These are phyloP conservation scores for Suillus brevipes DNA, from an alignment of 768 basidiomycete genomes.

Conservation along the genomic window DNA sequence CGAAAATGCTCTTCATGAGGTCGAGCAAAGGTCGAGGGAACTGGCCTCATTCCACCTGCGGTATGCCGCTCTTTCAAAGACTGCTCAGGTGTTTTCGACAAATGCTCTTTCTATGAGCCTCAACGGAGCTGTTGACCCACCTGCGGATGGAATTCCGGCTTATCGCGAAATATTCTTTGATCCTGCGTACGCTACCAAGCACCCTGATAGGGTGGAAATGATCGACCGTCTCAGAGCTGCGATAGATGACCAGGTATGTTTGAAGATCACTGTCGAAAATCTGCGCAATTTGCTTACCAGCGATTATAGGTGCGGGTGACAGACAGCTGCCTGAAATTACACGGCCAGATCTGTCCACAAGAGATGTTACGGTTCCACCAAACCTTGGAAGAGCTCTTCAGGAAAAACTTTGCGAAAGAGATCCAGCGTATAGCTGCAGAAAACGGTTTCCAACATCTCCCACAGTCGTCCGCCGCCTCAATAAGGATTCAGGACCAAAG, in stretches of 20 bases:
- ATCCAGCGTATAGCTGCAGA: constrained; percentile 68
- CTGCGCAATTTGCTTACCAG: constrained; percentile 4
- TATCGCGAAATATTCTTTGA: constrained; percentile 80
- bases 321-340: constrained; percentile 80
- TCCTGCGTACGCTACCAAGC: constrained; percentile 60
- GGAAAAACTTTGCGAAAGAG: constrained; percentile 82
- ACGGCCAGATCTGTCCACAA: constrained; percentile 76
- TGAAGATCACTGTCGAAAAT: neutral
- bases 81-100: constrained; percentile 68
- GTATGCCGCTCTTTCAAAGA: constrained; percentile 79
- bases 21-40: constrained; percentile 79
- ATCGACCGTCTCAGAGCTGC: constrained; percentile 71
- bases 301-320: constrained; percentile 67
- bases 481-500: constrained; percentile 44
- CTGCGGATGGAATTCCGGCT: constrained; percentile 67
- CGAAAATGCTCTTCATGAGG: constrained; percentile 78
- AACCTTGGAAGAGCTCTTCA: constrained; percentile 83
- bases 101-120: constrained; percentile 84
- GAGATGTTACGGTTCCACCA: constrained; percentile 94
- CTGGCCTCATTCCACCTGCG: constrained; percentile 64
- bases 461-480: constrained; percentile 39
- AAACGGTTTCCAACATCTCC: constrained; percentile 50
- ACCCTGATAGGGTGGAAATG: constrained; percentile 69
- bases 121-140: constrained; percentile 85
- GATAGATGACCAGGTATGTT: constrained; percentile 79